Conservation (phyloP, 257 asterid genomes). For the Solanum appendiculatum region DNA sequence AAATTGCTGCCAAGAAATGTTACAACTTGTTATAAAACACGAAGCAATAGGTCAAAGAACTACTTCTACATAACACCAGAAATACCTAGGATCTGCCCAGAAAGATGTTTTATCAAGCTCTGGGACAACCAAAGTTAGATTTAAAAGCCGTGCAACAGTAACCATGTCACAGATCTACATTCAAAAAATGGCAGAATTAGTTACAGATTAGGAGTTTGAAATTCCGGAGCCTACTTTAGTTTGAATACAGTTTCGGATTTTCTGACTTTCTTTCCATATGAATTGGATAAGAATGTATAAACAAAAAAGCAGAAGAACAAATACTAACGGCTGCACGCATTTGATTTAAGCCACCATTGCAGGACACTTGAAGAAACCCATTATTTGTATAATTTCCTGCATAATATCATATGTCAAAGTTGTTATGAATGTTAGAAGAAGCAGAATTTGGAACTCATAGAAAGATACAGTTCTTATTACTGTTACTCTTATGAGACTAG, state of each 20-base stretch:
- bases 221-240: background rate
- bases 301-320: background rate
- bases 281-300: background rate
- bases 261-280: background rate
- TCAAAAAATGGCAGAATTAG: slow-evolving; percentile 1
- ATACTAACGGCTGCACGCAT: slow-evolving; percentile 89
- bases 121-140: slow-evolving; percentile 87
- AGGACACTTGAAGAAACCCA: slow-evolving; percentile 77
- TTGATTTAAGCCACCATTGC: slow-evolving; percentile 97
- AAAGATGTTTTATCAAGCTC: slow-evolving; percentile 94
- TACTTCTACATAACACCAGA: background rate
- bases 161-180: slow-evolving; percentile 98
- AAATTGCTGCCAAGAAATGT: slow-evolving; percentile 45
- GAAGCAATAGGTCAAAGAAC: background rate
- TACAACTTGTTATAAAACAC: background rate
- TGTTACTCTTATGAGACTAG: background rate
- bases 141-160: slow-evolving; percentile 75
- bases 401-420: background rate
- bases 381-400: slow-evolving; percentile 78
- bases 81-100: slow-evolving; percentile 98
- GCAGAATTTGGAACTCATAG: background rate
- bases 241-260: background rate
- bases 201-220: background rate
- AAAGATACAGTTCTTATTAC: background rate
- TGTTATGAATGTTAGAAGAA: background rate